phyloP scores from a whole-genome alignment of 2,329 filamentous ascomycete genomes.

The Aspergillus carbonarius region DNA sequence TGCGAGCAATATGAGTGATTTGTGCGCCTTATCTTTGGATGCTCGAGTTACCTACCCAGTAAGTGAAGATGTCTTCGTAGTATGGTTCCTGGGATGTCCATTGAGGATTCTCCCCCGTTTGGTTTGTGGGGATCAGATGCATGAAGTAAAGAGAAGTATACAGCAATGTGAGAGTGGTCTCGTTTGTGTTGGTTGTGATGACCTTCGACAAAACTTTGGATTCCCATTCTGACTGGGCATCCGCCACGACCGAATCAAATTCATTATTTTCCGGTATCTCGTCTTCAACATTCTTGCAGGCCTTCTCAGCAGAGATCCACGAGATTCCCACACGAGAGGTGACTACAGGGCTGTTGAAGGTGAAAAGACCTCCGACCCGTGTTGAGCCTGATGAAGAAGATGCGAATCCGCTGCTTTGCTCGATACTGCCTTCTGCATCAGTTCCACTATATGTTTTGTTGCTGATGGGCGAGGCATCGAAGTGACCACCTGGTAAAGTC shows the following conservation, averaged over 20 bases:
- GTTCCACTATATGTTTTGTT: conserved; percentile 31
- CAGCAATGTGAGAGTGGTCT: conserved; percentile 58
- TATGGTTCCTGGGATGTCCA: conserved; percentile 67
- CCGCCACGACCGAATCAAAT: conserved; percentile 47
- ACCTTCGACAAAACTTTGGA: conserved; percentile 62
- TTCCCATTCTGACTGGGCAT: conserved; percentile 59
- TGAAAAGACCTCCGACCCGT: conserved; percentile 49
- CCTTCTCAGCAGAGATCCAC: conserved; percentile 62
- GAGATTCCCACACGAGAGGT: conserved; percentile 65
- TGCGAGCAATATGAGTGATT: conserved; percentile 31
- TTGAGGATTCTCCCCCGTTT: conserved; percentile 67
- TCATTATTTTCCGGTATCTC: conserved; percentile 54
- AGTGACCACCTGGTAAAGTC: conserved; percentile 55
- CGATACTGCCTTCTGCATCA: conserved; percentile 27
- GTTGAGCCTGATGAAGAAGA: conserved; percentile 48
- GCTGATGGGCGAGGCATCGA: conserved; percentile 44
- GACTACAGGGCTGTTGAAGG: conserved; percentile 50
- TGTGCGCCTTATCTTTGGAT: not conserved
- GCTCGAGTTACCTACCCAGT: conserved; percentile 50
- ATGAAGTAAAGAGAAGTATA: conserved; percentile 71
- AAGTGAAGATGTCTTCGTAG: conserved; percentile 70
- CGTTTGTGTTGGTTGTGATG: conserved; percentile 58
- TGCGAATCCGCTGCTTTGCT: conserved; percentile 28
- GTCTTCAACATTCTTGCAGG: conserved; percentile 57
- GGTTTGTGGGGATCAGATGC: conserved; percentile 67